A percentile compares a stretch with the other conserved stretches of the same genome.
These are phyloP conservation scores for Penicillium sp. DNA, from an alignment of 2,329 filamentous ascomycete genomes.

Conservation along the genomic window DNA sequence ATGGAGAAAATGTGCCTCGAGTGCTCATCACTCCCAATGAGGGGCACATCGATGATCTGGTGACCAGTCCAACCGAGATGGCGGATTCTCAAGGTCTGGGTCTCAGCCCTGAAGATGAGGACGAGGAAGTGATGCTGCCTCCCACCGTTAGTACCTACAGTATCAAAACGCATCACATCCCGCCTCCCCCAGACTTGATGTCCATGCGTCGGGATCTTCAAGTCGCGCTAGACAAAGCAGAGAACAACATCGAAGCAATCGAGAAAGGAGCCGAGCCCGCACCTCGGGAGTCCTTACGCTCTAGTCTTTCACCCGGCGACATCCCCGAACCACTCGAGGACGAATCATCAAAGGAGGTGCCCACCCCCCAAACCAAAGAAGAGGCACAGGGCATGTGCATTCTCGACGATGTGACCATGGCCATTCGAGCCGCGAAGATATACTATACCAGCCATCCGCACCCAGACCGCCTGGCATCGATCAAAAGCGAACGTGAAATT, in stretches of 20 bases:
- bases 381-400: constrained; percentile 89
- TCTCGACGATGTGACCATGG: constrained; percentile 84
- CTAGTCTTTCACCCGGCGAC: constrained; percentile 31
- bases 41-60: constrained; percentile 40
- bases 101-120: constrained; percentile 43
- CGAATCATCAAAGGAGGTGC: constrained; percentile 27
- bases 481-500: constrained; percentile 81
- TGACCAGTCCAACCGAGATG: constrained; percentile 48
- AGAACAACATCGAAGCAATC: constrained; percentile 55
- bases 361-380: constrained; percentile 60
- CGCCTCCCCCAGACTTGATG: constrained; percentile 74
- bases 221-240: constrained; percentile 62
- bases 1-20: constrained; percentile 36
- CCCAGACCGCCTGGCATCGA: constrained; percentile 74
- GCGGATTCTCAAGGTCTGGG: constrained; percentile 44
- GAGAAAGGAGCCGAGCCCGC: constrained; percentile 29
- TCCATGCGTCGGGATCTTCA: constrained; percentile 68
- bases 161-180: constrained; percentile 70
- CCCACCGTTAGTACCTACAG: constrained; percentile 96
- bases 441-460: constrained; percentile 93
- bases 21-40: constrained; percentile 38
- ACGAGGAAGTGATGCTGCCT: constrained; percentile 76
- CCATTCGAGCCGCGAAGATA: constrained; percentile 90
- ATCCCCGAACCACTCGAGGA: constrained; percentile 39
- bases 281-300: constrained; percentile 26